phyloP scores from a whole-genome alignment of 176 grass and related monocot species.

The Oryza brachyantha region DNA sequence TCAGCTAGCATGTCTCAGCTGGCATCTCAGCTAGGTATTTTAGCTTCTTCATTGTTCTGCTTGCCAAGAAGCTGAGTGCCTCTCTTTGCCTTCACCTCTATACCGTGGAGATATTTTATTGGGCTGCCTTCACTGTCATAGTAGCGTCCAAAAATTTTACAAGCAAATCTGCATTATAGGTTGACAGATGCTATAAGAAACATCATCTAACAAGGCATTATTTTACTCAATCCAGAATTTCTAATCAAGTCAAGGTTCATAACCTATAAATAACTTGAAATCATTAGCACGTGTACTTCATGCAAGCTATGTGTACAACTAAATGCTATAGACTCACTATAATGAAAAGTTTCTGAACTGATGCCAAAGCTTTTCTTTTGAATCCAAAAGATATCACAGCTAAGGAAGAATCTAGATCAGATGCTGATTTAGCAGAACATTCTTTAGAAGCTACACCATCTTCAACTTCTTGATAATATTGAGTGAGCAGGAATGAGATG shows the following conservation, averaged over 20 bases:
- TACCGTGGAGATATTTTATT: no score
- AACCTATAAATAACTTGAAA: slow-evolving; percentile 50
- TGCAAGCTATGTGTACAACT: slow-evolving; percentile 27
- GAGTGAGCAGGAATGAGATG: slow-evolving; percentile 56
- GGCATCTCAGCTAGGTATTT: no score
- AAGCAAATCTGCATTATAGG: no score
- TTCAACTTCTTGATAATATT: slow-evolving; percentile 40
- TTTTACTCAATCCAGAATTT: no score
- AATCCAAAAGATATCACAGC: slow-evolving; percentile 49
- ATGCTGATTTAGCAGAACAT: slow-evolving; percentile 35
- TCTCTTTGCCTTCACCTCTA: no score
- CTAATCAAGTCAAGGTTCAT: slow-evolving; percentile 76
- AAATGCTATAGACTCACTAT: slow-evolving; percentile 56
- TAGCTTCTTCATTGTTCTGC: no score
- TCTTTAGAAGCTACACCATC: slow-evolving; percentile 37
- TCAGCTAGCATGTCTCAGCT: neutral
- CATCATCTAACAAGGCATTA: no score
- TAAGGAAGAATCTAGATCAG: slow-evolving; percentile 49
- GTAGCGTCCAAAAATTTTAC: no score
- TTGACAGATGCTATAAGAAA: no score
- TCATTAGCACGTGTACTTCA: slow-evolving; percentile 15
- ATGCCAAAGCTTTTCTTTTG: slow-evolving; percentile 50
- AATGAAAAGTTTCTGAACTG: slow-evolving; percentile 62
- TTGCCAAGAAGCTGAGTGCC: no score
- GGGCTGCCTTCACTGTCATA: no score